Evolutionary conservation across 2,329 filamentous ascomycete genomes (phyloP).

Genomic region (Talaromyces verruculosus): DNA sequence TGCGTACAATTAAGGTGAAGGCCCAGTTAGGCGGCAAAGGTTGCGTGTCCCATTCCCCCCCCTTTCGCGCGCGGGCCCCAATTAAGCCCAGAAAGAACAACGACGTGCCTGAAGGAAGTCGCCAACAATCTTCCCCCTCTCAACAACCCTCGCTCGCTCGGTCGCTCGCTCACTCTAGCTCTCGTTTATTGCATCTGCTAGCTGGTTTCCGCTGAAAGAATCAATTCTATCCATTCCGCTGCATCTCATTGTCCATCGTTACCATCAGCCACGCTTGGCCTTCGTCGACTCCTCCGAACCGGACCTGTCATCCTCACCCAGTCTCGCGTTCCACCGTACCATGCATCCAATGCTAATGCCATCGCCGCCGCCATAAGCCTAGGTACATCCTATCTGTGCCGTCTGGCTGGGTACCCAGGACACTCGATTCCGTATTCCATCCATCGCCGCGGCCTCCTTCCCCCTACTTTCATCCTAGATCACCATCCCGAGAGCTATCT

Average conservation of each 20-base stretch:
- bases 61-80: conserved; percentile 25
- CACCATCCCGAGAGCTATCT: neutral
- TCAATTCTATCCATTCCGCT: conserved; percentile 14
- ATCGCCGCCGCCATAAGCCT: conserved; percentile 34
- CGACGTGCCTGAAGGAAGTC: conserved; percentile 16
- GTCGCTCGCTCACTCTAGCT: neutral
- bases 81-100: neutral
- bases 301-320: neutral
- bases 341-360: conserved; percentile 29
- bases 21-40: conserved; percentile 10
- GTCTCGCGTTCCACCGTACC: conserved; percentile 15
- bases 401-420: conserved; percentile 6
- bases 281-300: conserved; percentile 2
- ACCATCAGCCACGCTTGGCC: conserved; percentile 20
- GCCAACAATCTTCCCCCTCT: conserved; percentile 8
- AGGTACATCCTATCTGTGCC: conserved; percentile 23
- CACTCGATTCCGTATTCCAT: neutral
- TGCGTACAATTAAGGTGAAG: neutral
- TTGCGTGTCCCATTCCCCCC: conserved; percentile 20
- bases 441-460: neutral
- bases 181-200: neutral
- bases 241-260: conserved; percentile 16
- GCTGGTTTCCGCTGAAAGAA: neutral
- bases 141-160: neutral
- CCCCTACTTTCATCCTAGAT: neutral